Conservation (phyloP, 805 yeast genomes). For the Myxozyma udenii region DNA sequence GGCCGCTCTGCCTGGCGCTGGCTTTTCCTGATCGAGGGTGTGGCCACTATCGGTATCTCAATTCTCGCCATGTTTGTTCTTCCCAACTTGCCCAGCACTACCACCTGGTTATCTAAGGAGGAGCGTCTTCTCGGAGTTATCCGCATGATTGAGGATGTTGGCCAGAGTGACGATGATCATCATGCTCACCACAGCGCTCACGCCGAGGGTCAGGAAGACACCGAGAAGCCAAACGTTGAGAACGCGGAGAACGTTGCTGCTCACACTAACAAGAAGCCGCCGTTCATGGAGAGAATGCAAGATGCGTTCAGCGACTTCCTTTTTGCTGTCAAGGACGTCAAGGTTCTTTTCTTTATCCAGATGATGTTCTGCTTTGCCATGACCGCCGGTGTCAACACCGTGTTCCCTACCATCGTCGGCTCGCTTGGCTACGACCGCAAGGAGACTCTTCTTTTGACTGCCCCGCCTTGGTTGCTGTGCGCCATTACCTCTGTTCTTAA, state of each 20-base stretch:
- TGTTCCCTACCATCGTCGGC: slow-evolving; percentile 53
- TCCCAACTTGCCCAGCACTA: slow-evolving; percentile 54
- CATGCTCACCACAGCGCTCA: not conserved
- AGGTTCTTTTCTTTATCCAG: slow-evolving; percentile 25
- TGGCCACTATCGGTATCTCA: slow-evolving; percentile 47
- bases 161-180: not conserved
- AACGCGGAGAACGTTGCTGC: not conserved
- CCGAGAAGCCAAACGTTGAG: slow-evolving; percentile 1
- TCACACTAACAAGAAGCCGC: not conserved
- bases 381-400: slow-evolving; percentile 54
- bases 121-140: slow-evolving; percentile 42
- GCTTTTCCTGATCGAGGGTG: slow-evolving; percentile 56
- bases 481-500: slow-evolving; percentile 13
- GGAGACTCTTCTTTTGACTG: slow-evolving; percentile 48
- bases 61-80: slow-evolving; percentile 48
- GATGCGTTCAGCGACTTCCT: slow-evolving; percentile 1
- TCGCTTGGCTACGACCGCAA: slow-evolving; percentile 52
- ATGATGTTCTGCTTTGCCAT: slow-evolving; percentile 45
- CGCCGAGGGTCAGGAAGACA: slow-evolving; percentile 10
- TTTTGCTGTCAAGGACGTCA: slow-evolving; percentile 29
- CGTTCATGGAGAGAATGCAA: not conserved
- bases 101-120: slow-evolving; percentile 47
- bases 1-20: slow-evolving; percentile 53
- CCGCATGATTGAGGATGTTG: slow-evolving; percentile 41
- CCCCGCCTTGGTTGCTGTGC: slow-evolving; percentile 18